Percentiles rank a stretch among this genome's conserved stretches.
Conservation (phyloP, 1,284 basidiomycete species). For the Ustilago cynodontis region DNA sequence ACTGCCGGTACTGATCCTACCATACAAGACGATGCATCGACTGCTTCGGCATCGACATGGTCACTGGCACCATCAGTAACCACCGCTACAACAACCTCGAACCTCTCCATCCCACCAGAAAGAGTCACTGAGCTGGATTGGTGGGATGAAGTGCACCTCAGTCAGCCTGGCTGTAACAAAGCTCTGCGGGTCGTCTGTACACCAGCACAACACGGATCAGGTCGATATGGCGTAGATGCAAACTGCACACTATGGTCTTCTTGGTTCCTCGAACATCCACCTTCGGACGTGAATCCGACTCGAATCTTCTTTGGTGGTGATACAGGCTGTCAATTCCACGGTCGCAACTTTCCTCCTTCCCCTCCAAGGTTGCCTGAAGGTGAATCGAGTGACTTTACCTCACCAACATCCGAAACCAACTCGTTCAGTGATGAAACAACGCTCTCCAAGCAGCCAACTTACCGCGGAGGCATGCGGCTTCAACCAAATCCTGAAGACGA, state of each 20-base stretch:
- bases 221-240: slow-evolving; percentile 57
- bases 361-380: slow-evolving; percentile 23
- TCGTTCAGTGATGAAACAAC: slow-evolving; percentile 15
- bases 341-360: slow-evolving; percentile 34
- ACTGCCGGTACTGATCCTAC: not conserved
- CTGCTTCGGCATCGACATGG: slow-evolving; percentile 20
- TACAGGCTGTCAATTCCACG: slow-evolving; percentile 65
- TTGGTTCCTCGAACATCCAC: slow-evolving; percentile 59
- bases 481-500: slow-evolving; percentile 7
- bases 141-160: slow-evolving; percentile 62
- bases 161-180: slow-evolving; percentile 2
- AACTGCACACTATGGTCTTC: slow-evolving; percentile 60
- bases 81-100: slow-evolving; percentile 28
- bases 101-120: slow-evolving; percentile 47
- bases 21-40: slow-evolving; percentile 1
- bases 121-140: slow-evolving; percentile 63
- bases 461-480: slow-evolving; percentile 29
- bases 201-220: slow-evolving; percentile 67
- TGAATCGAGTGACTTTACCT: not conserved
- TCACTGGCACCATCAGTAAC: slow-evolving; percentile 19
- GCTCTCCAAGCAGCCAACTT: slow-evolving; percentile 10
- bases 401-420: slow-evolving; percentile 6
- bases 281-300: not conserved
- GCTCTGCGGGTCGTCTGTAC: slow-evolving; percentile 54
- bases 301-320: slow-evolving; percentile 66